Base-by-base conservation (phyloP, 2,329 filamentous ascomycete genomes). In the Alternaria sp. region DNA sequence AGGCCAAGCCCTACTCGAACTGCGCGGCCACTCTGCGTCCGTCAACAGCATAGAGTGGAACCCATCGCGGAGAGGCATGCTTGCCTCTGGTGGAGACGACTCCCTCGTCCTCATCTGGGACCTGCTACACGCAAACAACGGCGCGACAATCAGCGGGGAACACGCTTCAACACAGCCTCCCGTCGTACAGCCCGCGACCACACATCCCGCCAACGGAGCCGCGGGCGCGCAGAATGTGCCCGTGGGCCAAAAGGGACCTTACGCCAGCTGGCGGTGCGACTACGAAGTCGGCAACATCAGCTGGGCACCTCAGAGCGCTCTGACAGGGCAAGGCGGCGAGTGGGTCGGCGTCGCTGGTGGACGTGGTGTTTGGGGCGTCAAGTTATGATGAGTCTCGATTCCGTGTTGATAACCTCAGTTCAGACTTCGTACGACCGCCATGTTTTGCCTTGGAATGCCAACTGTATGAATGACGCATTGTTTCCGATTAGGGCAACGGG, bases 1-100 rank as follows among this genome's bases (percentile, higher is more conserved):
- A 0, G 96, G 96, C 6, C 96, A 97, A 80, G 96, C 96, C 3
- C 86, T 99, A 5, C 88, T 99, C 25, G 96, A 99, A 79, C 89
- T 99, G 40, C 92, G 92, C 51, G 96, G 96, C 21, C 95, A 99
- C 77, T 88, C 89, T 21, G 91, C 93, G 5, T 82, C 93, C 8
- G 87, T 99, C 61, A 98, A 97, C 81, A 96, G 92, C 74, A 91
- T 98, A 62, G 96, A 99, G 82, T 99, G 96, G 96, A 97, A 93
- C 9, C 95, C 93, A 0, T 88, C 89, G 59, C 88, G 94, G 62
- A 87, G 96, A 72, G 96, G 96, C 23, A 91, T 94, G 68, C 87
- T 99, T 17, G 95, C 95, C 15, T 97, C 93, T 0, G 96, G 96
- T 32, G 96, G 87, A 6, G 96, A 99, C 74, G 96, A 99, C 80